Evolutionary conservation across 768 basidiomycete genomes (phyloP).

Genomic region (Pisolithus albus): DNA sequence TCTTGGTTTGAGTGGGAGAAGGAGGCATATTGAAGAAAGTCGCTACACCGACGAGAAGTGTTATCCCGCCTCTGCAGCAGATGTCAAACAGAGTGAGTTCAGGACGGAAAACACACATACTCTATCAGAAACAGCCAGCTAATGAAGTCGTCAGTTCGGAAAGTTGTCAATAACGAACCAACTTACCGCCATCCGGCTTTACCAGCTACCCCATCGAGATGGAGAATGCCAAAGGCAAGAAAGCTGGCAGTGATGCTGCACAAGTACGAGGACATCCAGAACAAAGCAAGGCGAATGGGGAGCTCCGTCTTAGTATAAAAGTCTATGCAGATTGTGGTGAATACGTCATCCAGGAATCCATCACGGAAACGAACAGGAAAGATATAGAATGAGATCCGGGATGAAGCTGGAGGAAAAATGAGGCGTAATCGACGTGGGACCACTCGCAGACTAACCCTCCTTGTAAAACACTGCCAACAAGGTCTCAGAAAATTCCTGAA

Average conservation of each 20-base stretch:
- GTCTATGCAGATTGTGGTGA: not conserved
- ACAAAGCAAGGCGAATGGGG: constrained; percentile 48
- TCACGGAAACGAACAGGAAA: too few relatives aligned
- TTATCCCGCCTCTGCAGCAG: constrained; percentile 35
- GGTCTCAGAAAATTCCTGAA: not conserved
- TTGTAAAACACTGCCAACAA: constrained; percentile 32
- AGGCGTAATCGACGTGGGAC: too few relatives aligned
- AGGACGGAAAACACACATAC: constrained; percentile 32
- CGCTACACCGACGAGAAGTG: constrained; percentile 44
- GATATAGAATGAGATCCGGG: too few relatives aligned
- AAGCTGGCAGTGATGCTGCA: constrained; percentile 46
- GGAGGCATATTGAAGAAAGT: constrained; percentile 57
- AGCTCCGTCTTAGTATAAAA: constrained; percentile 58
- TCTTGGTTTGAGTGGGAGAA: constrained; percentile 52
- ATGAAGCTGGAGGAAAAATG: too few relatives aligned
- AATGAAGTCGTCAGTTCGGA: not conserved
- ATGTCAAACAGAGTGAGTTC: constrained; percentile 26
- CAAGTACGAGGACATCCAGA: constrained; percentile 46
- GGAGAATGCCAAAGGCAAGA: constrained; percentile 54
- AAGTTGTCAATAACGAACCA: not conserved
- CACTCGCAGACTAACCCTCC: constrained; percentile 31
- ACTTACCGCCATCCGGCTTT: constrained; percentile 45
- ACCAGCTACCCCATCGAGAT: constrained; percentile 49
- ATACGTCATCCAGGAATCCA: too few relatives aligned
- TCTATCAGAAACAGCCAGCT: constrained; percentile 59